Evolutionary conservation across 805 yeast species (phyloP), one percentile per base, ranked within the genome.

Genomic region (Ogataea thermomethanolica): DNA sequence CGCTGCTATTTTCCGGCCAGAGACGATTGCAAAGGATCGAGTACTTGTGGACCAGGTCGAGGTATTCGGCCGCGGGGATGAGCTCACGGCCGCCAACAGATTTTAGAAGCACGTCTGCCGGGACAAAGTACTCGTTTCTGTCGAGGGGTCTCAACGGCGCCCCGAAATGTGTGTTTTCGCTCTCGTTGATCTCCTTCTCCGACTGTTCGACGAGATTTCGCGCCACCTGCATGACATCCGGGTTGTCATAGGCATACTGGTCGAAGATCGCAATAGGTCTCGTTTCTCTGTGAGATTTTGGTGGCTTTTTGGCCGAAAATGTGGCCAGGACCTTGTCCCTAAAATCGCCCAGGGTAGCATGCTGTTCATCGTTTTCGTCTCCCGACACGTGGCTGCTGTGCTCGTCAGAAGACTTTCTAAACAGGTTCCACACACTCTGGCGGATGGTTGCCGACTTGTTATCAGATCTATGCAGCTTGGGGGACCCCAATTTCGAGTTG

Each of bases 11-110:
- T 5, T 14, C 22, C 15, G 17, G 20, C 14, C 8, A 12, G 23
- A 44, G 33, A 23, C 30, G 22, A 21, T 38, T 33, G 48, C 46
- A 46, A 4, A 45, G 41, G 20, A 28, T 43, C 13, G 42, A 27
- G 39, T 49, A 49, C 13, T 44, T 43, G 32, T 34, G 30, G 13
- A 49, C n/a, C 23, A 49, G 35, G 11, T 40, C 54, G 22, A 32
- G 38, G 25, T 49, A 45, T 34, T 49, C 54, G 11, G 44, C 44
- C 15, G 37, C 45, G 5, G 54, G 54, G 22, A 49, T 49, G 26
- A 25, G 7, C 5, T 35, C 10, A 13, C 54, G 32, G 20, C 15
- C 15, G 2, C 51, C 51, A 13, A 46, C 41, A 8, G 48, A 43
- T 29, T 39, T 38, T 24, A 33, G 13, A 10, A 49, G 39, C 11